A percentile compares a stretch with the other conserved stretches of the same genome.
Evolutionary conservation across 1,284 basidiomycete genomes (phyloP).

Genomic region (Tilletia setariae): DNA sequence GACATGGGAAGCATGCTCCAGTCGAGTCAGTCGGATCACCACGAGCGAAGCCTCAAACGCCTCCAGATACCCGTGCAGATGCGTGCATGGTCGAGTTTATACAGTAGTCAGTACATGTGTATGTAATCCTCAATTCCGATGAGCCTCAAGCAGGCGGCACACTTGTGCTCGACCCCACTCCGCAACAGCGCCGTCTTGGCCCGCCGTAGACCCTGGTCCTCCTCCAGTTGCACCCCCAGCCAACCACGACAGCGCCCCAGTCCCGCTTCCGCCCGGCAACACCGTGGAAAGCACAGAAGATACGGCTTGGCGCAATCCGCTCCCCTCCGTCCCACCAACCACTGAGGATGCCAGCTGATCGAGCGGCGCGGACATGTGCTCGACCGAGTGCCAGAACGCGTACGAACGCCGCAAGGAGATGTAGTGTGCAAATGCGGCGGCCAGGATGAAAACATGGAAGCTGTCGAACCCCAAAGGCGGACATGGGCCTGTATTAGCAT

Average conservation of each 20-base stretch:
- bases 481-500: too few species aligned
- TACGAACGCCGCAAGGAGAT: conserved; percentile 40
- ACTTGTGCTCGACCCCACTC: neutral
- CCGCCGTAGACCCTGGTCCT: neutral
- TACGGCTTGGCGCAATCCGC: too few species aligned
- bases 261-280: neutral
- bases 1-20: too few species aligned
- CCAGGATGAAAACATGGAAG: conserved; percentile 77
- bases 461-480: conserved; percentile 9
- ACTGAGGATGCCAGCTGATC: neutral
- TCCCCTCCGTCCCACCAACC: neutral
- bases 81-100: neutral
- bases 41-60: too few species aligned
- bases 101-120: neutral
- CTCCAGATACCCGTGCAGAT: neutral
- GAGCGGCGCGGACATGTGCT: conserved; percentile 17
- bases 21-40: too few species aligned
- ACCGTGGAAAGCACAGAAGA: too few species aligned
- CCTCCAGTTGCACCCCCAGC: too few species aligned
- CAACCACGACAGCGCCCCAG: neutral
- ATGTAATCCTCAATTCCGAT: neutral
- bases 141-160: conserved; percentile 1
- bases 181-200: neutral
- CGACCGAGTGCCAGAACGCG: conserved; percentile 50
- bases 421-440: conserved; percentile 75